Conservation (phyloP, 2,329 filamentous ascomycete genomes). For the Myrmaecium sp. region DNA sequence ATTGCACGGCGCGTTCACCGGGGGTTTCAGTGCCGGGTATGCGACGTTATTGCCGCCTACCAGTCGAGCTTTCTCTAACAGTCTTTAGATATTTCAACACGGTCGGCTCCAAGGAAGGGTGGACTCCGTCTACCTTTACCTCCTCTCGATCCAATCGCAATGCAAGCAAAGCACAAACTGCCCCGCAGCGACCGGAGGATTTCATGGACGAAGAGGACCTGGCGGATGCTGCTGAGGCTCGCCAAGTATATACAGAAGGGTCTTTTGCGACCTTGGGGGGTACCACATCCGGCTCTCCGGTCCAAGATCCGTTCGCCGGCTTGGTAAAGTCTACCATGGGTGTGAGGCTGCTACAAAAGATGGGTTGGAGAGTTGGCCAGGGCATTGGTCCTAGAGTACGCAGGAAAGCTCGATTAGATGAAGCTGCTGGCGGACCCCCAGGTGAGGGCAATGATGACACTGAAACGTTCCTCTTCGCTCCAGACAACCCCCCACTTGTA, state of each 20-base stretch:
- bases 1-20: slow-evolving; percentile 89
- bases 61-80: slow-evolving; percentile 8
- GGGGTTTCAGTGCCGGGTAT: slow-evolving; percentile 90
- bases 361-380: slow-evolving; percentile 94
- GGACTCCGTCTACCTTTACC: slow-evolving; percentile 81
- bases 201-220: slow-evolving; percentile 98
- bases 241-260: slow-evolving; percentile 53
- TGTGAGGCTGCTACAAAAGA: slow-evolving; percentile 64
- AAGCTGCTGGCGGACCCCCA: no score
- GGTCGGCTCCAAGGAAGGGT: slow-evolving; percentile 95
- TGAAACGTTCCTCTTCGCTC: slow-evolving; percentile 62
- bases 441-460: slow-evolving; percentile 22
- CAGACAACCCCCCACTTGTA: slow-evolving; percentile 59
- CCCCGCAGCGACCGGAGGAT: slow-evolving; percentile 57
- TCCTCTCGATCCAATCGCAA: slow-evolving; percentile 70
- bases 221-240: slow-evolving; percentile 65
- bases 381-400: slow-evolving; percentile 78
- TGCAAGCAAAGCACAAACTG: slow-evolving; percentile 42
- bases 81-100: slow-evolving; percentile 78
- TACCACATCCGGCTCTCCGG: slow-evolving; percentile 37
- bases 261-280: slow-evolving; percentile 63
- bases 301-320: slow-evolving; percentile 44
- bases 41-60: slow-evolving; percentile 11
- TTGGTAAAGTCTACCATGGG: slow-evolving; percentile 62
- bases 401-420: slow-evolving; percentile 49